Percentiles rank a stretch among this genome's conserved stretches.
These are phyloP conservation scores for Datisca glomerata DNA, from an alignment of 306 rosid species.

Conservation along the genomic window DNA sequence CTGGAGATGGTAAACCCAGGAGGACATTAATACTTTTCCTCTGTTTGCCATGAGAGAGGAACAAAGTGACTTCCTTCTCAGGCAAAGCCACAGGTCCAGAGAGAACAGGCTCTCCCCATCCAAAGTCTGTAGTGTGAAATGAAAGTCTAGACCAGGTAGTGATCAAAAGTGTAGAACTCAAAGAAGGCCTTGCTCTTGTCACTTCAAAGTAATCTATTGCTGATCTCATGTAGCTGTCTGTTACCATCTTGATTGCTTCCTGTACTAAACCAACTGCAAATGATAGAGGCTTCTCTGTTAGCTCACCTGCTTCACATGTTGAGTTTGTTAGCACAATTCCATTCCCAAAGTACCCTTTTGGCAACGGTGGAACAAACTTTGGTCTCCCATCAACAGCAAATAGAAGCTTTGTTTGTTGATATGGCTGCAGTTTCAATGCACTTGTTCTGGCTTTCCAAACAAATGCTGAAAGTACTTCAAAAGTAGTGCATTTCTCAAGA, in stretches of 20 bases:
- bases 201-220: slow-evolving; percentile 72
- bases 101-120: slow-evolving; percentile 69
- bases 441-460: slow-evolving; percentile 71
- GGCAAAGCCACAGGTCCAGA: slow-evolving; percentile 76
- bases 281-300: slow-evolving; percentile 39
- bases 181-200: slow-evolving; percentile 61
- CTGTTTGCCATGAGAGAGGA: slow-evolving; percentile 44
- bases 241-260: slow-evolving; percentile 45
- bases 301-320: slow-evolving; percentile 39
- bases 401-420: slow-evolving; percentile 65
- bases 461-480: slow-evolving; percentile 69
- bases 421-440: slow-evolving; percentile 45
- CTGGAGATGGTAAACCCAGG: slow-evolving; percentile 70
- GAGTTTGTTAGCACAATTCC: slow-evolving; percentile 60
- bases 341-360: slow-evolving; percentile 62
- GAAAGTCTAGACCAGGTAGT: slow-evolving; percentile 68
- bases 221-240: slow-evolving; percentile 64
- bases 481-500: slow-evolving; percentile 41
- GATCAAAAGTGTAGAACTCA: slow-evolving; percentile 53
- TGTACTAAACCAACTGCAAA: slow-evolving; percentile 35
- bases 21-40: slow-evolving; percentile 54
- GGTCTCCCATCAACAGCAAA: slow-evolving; percentile 73
- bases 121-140: slow-evolving; percentile 62
- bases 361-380: slow-evolving; percentile 53
- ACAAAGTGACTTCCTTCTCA: slow-evolving; percentile 50